Conservation (phyloP, 2,329 filamentous ascomycete species). For the Scedosporium aurantiacum region DNA sequence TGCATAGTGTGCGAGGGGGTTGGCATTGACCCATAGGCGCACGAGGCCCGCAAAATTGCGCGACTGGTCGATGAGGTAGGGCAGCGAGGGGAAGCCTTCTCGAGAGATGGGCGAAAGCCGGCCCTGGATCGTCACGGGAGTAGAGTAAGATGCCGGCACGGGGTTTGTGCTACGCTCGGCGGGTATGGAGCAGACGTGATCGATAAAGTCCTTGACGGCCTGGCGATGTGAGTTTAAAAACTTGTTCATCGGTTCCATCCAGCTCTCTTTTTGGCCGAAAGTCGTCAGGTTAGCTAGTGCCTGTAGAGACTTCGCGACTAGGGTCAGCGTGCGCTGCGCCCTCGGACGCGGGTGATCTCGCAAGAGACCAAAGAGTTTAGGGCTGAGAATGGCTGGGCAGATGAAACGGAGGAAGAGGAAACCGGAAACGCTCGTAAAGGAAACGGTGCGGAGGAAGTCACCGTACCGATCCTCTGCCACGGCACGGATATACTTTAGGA, state of each 20-base stretch:
- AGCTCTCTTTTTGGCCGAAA: constrained; percentile 91
- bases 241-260: constrained; percentile 97
- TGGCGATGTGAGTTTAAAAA: constrained; percentile 68
- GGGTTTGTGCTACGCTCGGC: constrained; percentile 47
- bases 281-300: constrained; percentile 82
- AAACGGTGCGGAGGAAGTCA: constrained; percentile 78
- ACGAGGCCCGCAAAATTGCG: constrained; percentile 76
- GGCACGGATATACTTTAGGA: constrained; percentile 83
- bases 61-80: constrained; percentile 83
- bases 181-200: constrained; percentile 74
- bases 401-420: constrained; percentile 94
- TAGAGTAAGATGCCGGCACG: constrained; percentile 72
- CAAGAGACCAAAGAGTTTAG: constrained; percentile 81
- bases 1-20: constrained; percentile 16
- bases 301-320: constrained; percentile 87
- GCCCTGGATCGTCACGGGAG: constrained; percentile 78
- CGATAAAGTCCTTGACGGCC: constrained; percentile 78
- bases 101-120: constrained; percentile 69
- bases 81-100: constrained; percentile 87
- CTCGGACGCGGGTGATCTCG: constrained; percentile 70
- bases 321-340: constrained; percentile 77
- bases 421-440: constrained; percentile 88
- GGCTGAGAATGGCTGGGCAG: constrained; percentile 90
- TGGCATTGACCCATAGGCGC: constrained; percentile 62
- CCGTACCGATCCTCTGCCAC: constrained; percentile 93